Percentiles rank a stretch among this genome's conserved stretches.
Conservation (phyloP, 768 basidiomycete genomes). For the Podaxis sp. region DNA sequence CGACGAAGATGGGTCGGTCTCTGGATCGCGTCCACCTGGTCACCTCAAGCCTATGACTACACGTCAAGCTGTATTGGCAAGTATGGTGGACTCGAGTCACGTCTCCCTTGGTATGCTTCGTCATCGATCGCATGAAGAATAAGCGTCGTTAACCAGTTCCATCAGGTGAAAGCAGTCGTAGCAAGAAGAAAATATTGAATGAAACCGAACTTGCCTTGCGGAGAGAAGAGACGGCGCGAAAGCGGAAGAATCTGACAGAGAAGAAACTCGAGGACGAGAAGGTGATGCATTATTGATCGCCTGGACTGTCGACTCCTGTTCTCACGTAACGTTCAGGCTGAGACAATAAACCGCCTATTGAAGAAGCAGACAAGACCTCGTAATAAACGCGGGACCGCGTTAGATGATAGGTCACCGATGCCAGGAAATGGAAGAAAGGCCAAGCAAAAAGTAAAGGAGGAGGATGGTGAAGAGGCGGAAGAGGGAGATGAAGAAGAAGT, state of each 20-base stretch:
- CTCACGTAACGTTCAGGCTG: conserved; percentile 45
- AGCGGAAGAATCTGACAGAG: conserved; percentile 76
- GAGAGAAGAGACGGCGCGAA: conserved; percentile 79
- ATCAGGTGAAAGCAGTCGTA: conserved; percentile 27
- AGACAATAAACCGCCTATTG: conserved; percentile 86
- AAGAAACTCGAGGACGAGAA: conserved; percentile 87
- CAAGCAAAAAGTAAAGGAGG: conserved; percentile 36
- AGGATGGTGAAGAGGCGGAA: conserved; percentile 34
- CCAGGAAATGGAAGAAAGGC: conserved; percentile 32
- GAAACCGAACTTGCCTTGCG: conserved; percentile 72
- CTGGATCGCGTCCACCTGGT: conserved; percentile 25
- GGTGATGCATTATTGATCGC: conserved; percentile 33
- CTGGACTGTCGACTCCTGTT: not conserved
- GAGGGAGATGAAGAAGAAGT: conserved; percentile 34
- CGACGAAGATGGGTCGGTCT: conserved; percentile 24
- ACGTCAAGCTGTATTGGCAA: conserved; percentile 70
- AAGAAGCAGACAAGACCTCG: conserved; percentile 79
- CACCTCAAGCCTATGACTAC: conserved; percentile 44
- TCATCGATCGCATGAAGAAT: not conserved
- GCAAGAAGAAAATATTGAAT: conserved; percentile 67
- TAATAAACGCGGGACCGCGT: conserved; percentile 55
- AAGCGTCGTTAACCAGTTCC: not conserved
- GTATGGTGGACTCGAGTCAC: conserved; percentile 65
- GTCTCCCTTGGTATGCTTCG: conserved; percentile 53
- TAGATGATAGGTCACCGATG: conserved; percentile 42